A percentile compares a stretch with the other conserved stretches of the same genome.
Conservation (phyloP, 2,329 filamentous ascomycete genomes). For the Cladosporium sp. region DNA sequence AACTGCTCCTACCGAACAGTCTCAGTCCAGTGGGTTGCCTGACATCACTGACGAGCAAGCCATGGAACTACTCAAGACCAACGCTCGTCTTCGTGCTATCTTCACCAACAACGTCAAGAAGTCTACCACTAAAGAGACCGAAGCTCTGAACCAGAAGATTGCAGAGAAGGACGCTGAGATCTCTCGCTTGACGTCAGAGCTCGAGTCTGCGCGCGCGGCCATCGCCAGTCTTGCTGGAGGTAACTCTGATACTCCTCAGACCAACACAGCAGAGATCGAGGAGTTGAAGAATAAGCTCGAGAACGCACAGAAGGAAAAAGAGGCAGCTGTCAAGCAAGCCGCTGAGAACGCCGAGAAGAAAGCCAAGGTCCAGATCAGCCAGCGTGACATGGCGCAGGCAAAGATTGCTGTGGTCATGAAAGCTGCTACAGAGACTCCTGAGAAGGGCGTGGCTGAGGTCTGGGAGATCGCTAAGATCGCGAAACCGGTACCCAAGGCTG, state of each 20-base stretch:
- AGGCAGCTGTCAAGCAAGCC: slow-evolving; percentile 30
- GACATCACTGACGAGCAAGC: slow-evolving; percentile 51
- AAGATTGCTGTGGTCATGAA: slow-evolving; percentile 78
- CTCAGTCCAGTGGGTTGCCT: neutral
- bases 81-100: slow-evolving; percentile 51
- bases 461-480: slow-evolving; percentile 76
- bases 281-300: slow-evolving; percentile 32
- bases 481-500: slow-evolving; percentile 30
- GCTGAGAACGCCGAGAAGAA: slow-evolving; percentile 44
- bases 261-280: slow-evolving; percentile 22
- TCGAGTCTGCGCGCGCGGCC: slow-evolving; percentile 19
- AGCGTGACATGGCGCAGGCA: slow-evolving; percentile 61
- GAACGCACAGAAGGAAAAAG: slow-evolving; percentile 31
- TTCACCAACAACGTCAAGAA: slow-evolving; percentile 60
- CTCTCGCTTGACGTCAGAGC: slow-evolving; percentile 20
- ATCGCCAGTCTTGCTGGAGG: slow-evolving; percentile 11
- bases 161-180: slow-evolving; percentile 35
- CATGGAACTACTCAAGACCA: slow-evolving; percentile 51
- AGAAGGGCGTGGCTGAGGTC: slow-evolving; percentile 80
- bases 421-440: slow-evolving; percentile 80
- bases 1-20: slow-evolving; percentile 19
- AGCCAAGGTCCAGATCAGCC: slow-evolving; percentile 75
- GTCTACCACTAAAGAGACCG: slow-evolving; percentile 43
- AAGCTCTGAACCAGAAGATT: slow-evolving; percentile 39
- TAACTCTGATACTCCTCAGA: neutral